Conservation (phyloP, 768 basidiomycete species). For the Podaxis mareebaensis region DNA sequence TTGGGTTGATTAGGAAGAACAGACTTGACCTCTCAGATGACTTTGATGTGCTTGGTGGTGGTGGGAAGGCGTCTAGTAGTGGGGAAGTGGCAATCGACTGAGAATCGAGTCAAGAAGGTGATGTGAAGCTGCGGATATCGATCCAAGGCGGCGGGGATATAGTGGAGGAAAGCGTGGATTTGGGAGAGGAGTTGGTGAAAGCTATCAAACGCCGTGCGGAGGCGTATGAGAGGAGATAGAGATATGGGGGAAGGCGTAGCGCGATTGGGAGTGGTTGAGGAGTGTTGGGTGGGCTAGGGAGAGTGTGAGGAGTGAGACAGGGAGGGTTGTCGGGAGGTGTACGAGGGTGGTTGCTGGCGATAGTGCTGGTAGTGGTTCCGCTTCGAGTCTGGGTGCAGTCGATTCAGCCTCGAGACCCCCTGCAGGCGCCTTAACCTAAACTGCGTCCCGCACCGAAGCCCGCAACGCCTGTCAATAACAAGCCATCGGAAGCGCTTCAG, state of each 20-base stretch:
- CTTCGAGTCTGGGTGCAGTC: neutral
- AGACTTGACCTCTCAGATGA: slow-evolving; percentile 12
- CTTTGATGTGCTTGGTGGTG: slow-evolving; percentile 15
- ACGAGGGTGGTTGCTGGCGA: slow-evolving; percentile 56
- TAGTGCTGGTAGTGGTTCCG: slow-evolving; percentile 15
- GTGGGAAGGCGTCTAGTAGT: neutral
- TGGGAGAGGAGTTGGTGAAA: slow-evolving; percentile 77
- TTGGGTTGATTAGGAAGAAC: slow-evolving; percentile 6
- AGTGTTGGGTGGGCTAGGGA: slow-evolving; percentile 54
- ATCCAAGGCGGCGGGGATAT: slow-evolving; percentile 33
- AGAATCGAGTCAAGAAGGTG: slow-evolving; percentile 30
- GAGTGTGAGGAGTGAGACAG: slow-evolving; percentile 63
- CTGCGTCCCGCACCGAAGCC: slow-evolving; percentile 26
- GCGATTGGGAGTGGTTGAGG: slow-evolving; percentile 80
- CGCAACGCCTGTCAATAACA: slow-evolving; percentile 21
- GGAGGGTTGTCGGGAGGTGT: slow-evolving; percentile 71
- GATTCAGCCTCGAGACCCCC: slow-evolving; percentile 16
- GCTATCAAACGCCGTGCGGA: slow-evolving; percentile 81
- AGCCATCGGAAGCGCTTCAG: slow-evolving; percentile 61
- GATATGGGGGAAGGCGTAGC: slow-evolving; percentile 78
- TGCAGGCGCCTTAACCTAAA: slow-evolving; percentile 28
- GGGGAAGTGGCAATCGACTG: slow-evolving; percentile 11
- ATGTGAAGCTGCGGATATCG: neutral
- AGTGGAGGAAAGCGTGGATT: slow-evolving; percentile 54
- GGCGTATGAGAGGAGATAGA: slow-evolving; percentile 84